Evolutionary conservation across 2,329 filamentous ascomycete genomes (phyloP), one percentile per base, ranked within the genome.

Genomic region (Teratosphaeria pseudoeucalypti): DNA sequence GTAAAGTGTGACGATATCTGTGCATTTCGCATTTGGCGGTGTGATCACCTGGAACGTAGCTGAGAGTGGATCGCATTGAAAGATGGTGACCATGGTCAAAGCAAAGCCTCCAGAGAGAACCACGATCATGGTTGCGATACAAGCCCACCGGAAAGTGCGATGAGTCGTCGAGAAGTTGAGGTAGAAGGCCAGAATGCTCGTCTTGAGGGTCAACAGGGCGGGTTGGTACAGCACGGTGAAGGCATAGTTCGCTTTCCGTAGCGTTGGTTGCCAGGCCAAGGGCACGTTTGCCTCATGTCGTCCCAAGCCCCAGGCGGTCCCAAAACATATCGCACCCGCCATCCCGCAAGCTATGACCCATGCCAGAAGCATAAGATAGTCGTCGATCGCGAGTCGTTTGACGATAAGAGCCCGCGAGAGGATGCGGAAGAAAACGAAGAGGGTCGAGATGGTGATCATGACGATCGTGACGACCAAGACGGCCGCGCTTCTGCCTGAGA

Each of bases 161-260:
- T 95, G 85, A 61, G 90, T 88, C 67, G 86, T 87, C 29, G 90
- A 89, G 55, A 96, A 80, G 49, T 87, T 86, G 56, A 96, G 80
- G 75, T 95, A 96, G 74, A 96, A 96, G 57, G 94, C 81, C 60
- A 96, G 80, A 67, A 96, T 89, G n/a, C 90, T 95, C 0, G 89
- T 91, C 75, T 96, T 96, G 56, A 90, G 90, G 2, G 88, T 85
- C 89, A 95, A 95, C 59, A 96, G 79, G 3, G 89, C 87, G 12
- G 91, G 91, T 70, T 96, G 95, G 72, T 86, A 85, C 56, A 86
- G 74, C 29, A 85, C 81, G 19, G 81, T 82, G 66, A 85, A 85
- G 55, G 77, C 79, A 74, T 85, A 85, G 66, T 82, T 78, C 14
- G 79, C 75, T 65, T 77, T 79, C 66, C 85, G 81, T 63, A 91